Evolutionary conservation across 768 basidiomycete species (phyloP), one percentile per base, ranked within the genome.

Genomic region (Rhizopogon roseolus): DNA sequence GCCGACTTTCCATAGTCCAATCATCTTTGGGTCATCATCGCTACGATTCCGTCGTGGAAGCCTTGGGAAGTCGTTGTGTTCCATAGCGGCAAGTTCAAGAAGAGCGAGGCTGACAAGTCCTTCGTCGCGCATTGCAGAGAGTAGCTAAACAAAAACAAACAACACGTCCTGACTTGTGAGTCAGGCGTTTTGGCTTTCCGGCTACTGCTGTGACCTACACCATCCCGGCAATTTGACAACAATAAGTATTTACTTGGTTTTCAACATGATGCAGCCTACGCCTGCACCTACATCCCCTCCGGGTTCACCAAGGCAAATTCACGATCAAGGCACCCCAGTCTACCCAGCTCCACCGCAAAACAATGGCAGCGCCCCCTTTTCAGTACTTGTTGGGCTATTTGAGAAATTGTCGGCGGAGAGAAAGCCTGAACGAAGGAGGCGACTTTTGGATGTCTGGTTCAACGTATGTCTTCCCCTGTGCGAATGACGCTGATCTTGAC

Each of bases 1-100:
- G 43, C 90, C 90, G 41, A 92, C 78, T 66, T 89, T 88, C 90
- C 90, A 93, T 53, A 81, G 71, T 8, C 90, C 90, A 58, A 92
- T 86, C 71, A 78, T 80, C 70, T 81, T 84, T 25, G 83, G 84
- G 52, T 84, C 83, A 27, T 71, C 70, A 28, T 60, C 61, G 11
- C 57, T 57, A 43, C 57, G 61, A 40, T 71, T 64, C 36, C 58
- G 67, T 29, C 64, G 68, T 52, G 62, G 68, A 19, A 65, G 55
- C 52, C 53, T 69, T 22, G 69, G 64, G 46, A 60, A 61, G 14
- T 67, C 65, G 41, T 65, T 62, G 32, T 57, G 50, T 58, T 34
- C 45, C 45, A 48, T 48, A 48, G 32, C 11, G 13, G 32, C 22
- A 3, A 48, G 13, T 46, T 8, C 22, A 32, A 22, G 32, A 36